phyloP scores from a whole-genome alignment of 2,329 filamentous ascomycete genomes.

The Botrytis deweyae region DNA sequence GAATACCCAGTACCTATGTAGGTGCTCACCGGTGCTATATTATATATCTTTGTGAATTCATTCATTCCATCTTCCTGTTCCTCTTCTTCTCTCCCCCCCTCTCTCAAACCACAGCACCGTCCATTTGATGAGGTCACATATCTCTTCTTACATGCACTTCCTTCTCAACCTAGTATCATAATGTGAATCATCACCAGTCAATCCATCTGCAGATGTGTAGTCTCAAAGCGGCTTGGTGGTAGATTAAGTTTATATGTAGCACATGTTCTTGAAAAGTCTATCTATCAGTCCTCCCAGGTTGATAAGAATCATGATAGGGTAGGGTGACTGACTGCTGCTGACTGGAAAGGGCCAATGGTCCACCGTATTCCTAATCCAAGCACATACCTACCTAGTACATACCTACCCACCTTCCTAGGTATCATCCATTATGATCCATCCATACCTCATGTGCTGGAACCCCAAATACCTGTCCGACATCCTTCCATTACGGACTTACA shows the following conservation, averaged over 20 bases:
- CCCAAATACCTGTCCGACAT: neutral
- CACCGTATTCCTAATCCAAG: neutral
- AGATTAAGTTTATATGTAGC: neutral
- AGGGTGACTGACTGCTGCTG: neutral
- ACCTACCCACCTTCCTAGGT: neutral
- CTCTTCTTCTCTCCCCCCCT: neutral
- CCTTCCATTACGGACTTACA: neutral
- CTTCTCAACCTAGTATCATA: neutral
- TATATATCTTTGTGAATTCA: neutral
- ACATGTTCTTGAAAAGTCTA: neutral
- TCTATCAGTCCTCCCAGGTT: neutral
- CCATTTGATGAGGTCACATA: neutral
- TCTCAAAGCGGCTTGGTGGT: neutral
- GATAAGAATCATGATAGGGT: constrained; percentile 4
- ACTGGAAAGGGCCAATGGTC: neutral
- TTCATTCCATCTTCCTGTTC: neutral
- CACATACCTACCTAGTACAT: neutral
- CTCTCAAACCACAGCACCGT: neutral
- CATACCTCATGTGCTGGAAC: constrained; percentile 4
- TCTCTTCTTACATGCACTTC: neutral
- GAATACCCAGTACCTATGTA: neutral
- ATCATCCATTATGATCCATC: neutral
- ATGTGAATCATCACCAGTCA: neutral
- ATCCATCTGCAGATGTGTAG: neutral
- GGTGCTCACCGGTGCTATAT: neutral